Conservation (phyloP, 2,329 filamentous ascomycete genomes). For the Shiraia bambusicola region DNA sequence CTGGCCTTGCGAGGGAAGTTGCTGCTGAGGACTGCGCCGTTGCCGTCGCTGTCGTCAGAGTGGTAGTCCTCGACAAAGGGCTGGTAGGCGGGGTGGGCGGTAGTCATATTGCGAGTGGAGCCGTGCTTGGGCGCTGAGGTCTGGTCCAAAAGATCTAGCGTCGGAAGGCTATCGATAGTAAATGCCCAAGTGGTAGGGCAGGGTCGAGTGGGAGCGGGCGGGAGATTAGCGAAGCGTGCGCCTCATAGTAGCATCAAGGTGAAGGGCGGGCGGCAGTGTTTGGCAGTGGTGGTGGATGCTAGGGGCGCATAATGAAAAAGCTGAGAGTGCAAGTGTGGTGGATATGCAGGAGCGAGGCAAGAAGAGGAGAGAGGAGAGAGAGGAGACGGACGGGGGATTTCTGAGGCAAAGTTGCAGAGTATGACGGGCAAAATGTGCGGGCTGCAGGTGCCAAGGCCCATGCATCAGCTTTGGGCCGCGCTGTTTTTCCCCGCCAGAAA, state of each 20-base stretch:
- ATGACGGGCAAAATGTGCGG: constrained; percentile 13
- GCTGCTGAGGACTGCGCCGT: constrained; percentile 40
- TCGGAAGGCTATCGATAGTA: constrained; percentile 3
- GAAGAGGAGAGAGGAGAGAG: constrained; percentile 1
- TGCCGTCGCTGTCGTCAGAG: constrained; percentile 40
- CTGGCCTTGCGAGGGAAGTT: constrained; percentile 38
- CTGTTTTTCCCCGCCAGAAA: constrained; percentile 26
- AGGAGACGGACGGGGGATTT: constrained; percentile 1
- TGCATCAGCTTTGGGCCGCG: constrained; percentile 18
- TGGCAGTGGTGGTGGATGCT: constrained; percentile 5
- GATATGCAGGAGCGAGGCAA: constrained; percentile 2
- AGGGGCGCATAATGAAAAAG: constrained; percentile 1
- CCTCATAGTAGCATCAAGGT: background rate
- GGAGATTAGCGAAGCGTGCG: background rate
- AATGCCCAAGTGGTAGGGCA: background rate
- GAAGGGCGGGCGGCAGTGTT: background rate
- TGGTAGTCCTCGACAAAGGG: constrained; percentile 45
- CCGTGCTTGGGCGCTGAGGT: constrained; percentile 6
- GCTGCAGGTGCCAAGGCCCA: constrained; percentile 12
- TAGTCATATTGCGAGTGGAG: constrained; percentile 23
- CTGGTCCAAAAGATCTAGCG: constrained; percentile 3
- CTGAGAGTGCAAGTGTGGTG: constrained; percentile 7
- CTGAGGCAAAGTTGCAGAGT: constrained; percentile 10
- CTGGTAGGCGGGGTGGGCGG: constrained; percentile 18
- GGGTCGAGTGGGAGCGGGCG: background rate